These are phyloP conservation scores for Nannizziopsis barbatae DNA, from an alignment of 2,329 filamentous ascomycete species.

Conservation along the genomic window DNA sequence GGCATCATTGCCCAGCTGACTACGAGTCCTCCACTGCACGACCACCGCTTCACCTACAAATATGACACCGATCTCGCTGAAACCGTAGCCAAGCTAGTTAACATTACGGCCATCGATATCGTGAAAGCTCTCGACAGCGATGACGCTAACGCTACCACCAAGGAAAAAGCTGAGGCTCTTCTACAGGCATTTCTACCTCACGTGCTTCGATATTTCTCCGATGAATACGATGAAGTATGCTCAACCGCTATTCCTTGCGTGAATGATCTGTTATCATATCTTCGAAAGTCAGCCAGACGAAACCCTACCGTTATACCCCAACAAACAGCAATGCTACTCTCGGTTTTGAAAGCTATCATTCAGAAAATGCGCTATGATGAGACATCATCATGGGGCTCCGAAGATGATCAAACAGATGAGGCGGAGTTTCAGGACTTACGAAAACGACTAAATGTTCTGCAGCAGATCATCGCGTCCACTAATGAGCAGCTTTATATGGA, in stretches of 20 bases:
- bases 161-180: conserved; percentile 65
- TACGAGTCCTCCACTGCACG: conserved; percentile 65
- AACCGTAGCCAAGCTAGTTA: conserved; percentile 88
- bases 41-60: conserved; percentile 65
- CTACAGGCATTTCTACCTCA: conserved; percentile 76
- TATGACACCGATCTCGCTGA: conserved; percentile 96
- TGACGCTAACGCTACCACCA: conserved; percentile 48
- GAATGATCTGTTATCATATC: conserved; percentile 80
- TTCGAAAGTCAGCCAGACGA: conserved; percentile 63
- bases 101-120: conserved; percentile 76
- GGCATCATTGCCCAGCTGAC: conserved; percentile 79
- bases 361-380: conserved; percentile 97
- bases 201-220: conserved; percentile 85
- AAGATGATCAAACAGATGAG: conserved; percentile 91
- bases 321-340: conserved; percentile 72
- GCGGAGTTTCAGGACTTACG: conserved; percentile 93
- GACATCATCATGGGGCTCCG: conserved; percentile 82
- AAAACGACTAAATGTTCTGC: conserved; percentile 76
- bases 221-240: conserved; percentile 97
- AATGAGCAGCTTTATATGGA: conserved; percentile 83
- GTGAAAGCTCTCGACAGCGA: conserved; percentile 73
- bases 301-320: conserved; percentile 55
- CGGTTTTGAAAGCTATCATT: conserved; percentile 84
- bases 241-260: conserved; percentile 88
- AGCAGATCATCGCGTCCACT: conserved; percentile 83